Conservation (phyloP, 352 stramenopile genomes). For the Phytopythium vexans region DNA sequence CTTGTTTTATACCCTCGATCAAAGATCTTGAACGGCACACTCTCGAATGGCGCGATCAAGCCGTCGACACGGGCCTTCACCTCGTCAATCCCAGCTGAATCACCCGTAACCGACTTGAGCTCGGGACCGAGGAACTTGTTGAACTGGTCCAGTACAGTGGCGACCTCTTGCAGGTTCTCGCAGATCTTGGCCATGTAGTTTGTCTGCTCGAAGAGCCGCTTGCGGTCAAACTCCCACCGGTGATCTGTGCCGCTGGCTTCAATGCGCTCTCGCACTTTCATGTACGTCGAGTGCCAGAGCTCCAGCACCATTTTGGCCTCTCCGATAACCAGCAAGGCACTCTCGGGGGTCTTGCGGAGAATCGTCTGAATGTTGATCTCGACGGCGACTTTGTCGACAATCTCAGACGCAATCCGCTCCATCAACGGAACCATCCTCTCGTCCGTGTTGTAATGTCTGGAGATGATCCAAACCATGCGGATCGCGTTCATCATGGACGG, state of each 20-base stretch:
- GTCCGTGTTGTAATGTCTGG: constrained; percentile 97
- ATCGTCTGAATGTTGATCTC: constrained; percentile 93
- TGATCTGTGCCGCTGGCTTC: constrained; percentile 93
- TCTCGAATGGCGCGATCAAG: constrained; percentile 86
- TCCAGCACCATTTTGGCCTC: constrained; percentile 92
- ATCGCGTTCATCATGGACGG: constrained; percentile 97
- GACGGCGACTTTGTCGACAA: constrained; percentile 89
- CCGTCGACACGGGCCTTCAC: constrained; percentile 88
- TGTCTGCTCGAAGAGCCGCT: constrained; percentile 94
- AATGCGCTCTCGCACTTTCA: constrained; percentile 92
- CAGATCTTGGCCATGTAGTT: constrained; percentile 97
- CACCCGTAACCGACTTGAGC: constrained; percentile 94
- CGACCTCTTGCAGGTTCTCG: constrained; percentile 92
- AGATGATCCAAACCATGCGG: constrained; percentile 98
- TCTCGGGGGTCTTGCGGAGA: constrained; percentile 72
- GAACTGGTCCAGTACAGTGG: constrained; percentile 93
- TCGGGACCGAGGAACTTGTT: constrained; percentile 95
- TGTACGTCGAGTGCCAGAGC: constrained; percentile 93
- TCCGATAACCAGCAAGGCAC: constrained; percentile 79
- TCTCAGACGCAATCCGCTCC: constrained; percentile 93
- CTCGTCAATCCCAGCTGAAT: constrained; percentile 93
- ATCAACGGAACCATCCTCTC: constrained; percentile 95
- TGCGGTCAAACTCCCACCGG: constrained; percentile 95
- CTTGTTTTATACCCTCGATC: constrained; percentile 93
- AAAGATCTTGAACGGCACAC: constrained; percentile 92